Percentiles rank a stretch among this genome's conserved stretches.
phyloP scores from a whole-genome alignment of 108 stramenopile species.

The Phaeodactylum tricornutum region DNA sequence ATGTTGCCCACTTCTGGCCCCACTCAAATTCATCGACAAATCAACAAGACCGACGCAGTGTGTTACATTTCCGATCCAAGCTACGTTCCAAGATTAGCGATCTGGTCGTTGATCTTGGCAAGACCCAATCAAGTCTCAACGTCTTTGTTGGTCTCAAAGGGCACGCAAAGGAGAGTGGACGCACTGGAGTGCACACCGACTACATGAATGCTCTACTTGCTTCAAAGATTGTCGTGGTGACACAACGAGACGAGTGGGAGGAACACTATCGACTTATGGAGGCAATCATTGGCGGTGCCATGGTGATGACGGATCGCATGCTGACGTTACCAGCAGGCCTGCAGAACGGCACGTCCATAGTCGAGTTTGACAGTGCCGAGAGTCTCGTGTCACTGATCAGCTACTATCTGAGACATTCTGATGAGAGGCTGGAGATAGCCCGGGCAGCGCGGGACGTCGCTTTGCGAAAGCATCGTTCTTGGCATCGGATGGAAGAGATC shows the following conservation, averaged over 20 bases:
- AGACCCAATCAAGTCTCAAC: neutral
- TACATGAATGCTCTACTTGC: conserved; percentile 24
- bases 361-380: conserved; percentile 27
- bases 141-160: conserved; percentile 3
- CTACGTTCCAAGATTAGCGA: conserved; percentile 4
- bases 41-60: neutral
- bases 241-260: conserved; percentile 63
- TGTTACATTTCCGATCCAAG: neutral
- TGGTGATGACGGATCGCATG: conserved; percentile 53
- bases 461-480: conserved; percentile 45
- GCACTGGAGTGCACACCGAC: conserved; percentile 4
- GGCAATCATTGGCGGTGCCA: conserved; percentile 34
- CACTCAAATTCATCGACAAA: neutral
- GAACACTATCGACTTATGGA: conserved; percentile 58
- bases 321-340: conserved; percentile 28
- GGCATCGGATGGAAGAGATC: conserved; percentile 49
- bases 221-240: conserved; percentile 50
- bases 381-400: conserved; percentile 16
- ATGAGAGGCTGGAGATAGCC: conserved; percentile 29
- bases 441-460: conserved; percentile 24
- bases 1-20: conserved; percentile 24
- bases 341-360: conserved; percentile 22
- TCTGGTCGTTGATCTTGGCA: neutral
- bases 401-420: conserved; percentile 26
- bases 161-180: neutral